Base-by-base conservation (phyloP, 2,329 filamentous ascomycete species). In the Aspergillus glaucus region DNA sequence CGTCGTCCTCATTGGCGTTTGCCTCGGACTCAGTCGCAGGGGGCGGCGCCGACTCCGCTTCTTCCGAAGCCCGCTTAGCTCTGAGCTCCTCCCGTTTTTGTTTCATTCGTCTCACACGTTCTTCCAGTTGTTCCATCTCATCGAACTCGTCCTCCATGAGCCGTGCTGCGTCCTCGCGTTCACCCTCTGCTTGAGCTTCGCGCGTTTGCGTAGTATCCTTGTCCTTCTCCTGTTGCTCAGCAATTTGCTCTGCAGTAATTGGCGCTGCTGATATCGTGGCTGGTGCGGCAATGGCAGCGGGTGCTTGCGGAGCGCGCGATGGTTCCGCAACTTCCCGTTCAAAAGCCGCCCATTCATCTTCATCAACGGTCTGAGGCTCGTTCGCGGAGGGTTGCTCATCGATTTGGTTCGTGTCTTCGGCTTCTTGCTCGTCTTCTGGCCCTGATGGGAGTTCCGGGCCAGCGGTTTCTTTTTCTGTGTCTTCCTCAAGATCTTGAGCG, bases 341-440 rank as follows among this genome's bases (percentile, higher is more conserved):
- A 63, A 95, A 94, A 7, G 88, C 87, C 2, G 87, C 86, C 87
- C 87, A 93, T 68, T 93, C 87, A 47, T 85, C 81, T 61, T 95
- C 88, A 63, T 91, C 82, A 7, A 88, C 70, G 4, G 46, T 26
- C 43, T 63, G 55, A 44, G 52, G 47, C 10, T 50, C 22, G 8
- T 55, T 39, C 46, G 55, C 37, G 37, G 47, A 15, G 26, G 44
- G 34, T 39, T 19, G 41, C 21, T 45, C 34, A 26, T 49, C 19
- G 43, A 46, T 43, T 19, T 47, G 19, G 8, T 49, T 45, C 17
- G 52, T 8, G 17, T 50, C 47, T 40, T 43, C 24, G 15, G 24
- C 24, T 15, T 57, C 48, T 37, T 58, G 45, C 19, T 54, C 45
- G 43, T 37, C 24, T 21, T 58, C 48, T 5, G 48, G 26, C 5